A percentile compares a stretch with the other conserved stretches of the same genome.
These are phyloP conservation scores for Leccinum obscurum DNA, from an alignment of 768 basidiomycete genomes.

Conservation along the genomic window DNA sequence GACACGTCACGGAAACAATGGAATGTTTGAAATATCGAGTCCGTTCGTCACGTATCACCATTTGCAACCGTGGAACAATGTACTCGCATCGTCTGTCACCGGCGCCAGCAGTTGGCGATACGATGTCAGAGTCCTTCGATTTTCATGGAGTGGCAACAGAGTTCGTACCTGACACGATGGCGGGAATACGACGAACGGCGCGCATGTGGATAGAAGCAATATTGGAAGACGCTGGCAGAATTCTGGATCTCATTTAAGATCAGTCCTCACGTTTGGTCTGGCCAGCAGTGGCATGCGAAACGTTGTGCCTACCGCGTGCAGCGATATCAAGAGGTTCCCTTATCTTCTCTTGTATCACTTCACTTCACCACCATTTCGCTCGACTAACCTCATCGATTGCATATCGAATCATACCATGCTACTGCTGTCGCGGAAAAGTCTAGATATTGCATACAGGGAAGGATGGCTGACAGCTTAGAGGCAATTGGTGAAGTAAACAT, in stretches of 20 bases:
- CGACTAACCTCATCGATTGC: conserved; percentile 39
- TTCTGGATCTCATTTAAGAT: background rate
- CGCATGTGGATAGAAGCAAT: background rate
- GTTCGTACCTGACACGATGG: background rate
- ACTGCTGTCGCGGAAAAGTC: no score
- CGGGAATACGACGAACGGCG: background rate
- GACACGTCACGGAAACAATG: no score
- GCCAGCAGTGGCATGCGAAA: background rate
- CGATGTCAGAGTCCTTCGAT: background rate
- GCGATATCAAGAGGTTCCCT: background rate
- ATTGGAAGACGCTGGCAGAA: background rate
- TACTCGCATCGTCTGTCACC: no score
- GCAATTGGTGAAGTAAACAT: no score
- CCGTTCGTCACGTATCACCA: no score
- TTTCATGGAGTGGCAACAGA: background rate
- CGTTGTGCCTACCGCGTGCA: background rate
- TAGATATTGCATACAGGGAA: no score
- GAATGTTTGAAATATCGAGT: no score
- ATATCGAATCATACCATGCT: no score
- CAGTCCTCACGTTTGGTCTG: background rate
- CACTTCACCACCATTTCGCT: no score
- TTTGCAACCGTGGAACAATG: no score
- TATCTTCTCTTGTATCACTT: no score
- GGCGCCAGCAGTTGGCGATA: background rate
- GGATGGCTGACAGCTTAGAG: no score